Evolutionary conservation across 768 basidiomycete species (phyloP), one percentile per base, ranked within the genome.

Genomic region (Tylopilus sp.): DNA sequence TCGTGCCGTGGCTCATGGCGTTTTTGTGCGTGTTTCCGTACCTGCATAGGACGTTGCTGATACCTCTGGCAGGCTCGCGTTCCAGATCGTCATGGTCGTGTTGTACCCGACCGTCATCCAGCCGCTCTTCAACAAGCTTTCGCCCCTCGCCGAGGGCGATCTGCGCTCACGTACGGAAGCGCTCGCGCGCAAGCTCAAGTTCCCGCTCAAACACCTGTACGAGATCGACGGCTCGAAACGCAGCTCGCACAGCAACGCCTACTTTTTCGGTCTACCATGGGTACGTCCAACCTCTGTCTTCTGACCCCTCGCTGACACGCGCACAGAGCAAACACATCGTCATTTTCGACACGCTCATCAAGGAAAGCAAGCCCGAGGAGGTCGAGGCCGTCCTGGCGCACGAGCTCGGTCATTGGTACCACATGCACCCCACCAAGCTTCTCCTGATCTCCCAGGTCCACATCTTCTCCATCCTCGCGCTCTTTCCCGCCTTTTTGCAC

Each of bases 331-430:
- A 94, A 61, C 92, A 94, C 71, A 92, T 96, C 59, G 93, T 98
- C 69, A 89, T 99, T 65, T 99, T 93, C 63, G 97, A 99, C 62
- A 98, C 96, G 1, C 81, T 99, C 58, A 93, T 98, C 71, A 86
- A 95, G 65, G 84, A 98, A 63, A 88, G 84, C 69, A 83, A 86
- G 62, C 82, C 94, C 0, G 89, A 92, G 24, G 92, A 98, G 69
- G 92, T 99, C 26, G 96, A 98, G 62, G 96, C 97, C 29, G 93
- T 99, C n/a, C 81, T 98, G 38, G 93, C 93, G 0, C 95, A 98
- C 70, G 95, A 98, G 63, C 87, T 98, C 31, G 96, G 96, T 0
- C 96, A 98, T 74, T 98, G 96, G 94, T 91, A 87, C 65, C 84
- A 84, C 74, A 78, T 85, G 60, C 96, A 98, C 76, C 91, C 93